phyloP scores from a whole-genome alignment of 305 asterid species.

The Plantago rigida region DNA sequence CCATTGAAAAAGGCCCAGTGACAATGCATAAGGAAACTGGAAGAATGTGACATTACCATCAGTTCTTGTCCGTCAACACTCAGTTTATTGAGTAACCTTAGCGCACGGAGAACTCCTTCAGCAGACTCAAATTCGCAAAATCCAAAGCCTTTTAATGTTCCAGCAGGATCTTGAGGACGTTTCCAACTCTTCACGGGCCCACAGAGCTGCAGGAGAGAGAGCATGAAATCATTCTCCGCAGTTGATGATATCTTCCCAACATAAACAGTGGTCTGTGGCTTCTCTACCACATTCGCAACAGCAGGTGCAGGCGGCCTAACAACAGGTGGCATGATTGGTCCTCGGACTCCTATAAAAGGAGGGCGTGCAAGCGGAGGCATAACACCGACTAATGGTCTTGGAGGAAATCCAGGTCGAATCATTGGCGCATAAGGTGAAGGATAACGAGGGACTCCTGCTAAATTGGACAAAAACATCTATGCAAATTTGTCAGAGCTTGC shows the following conservation, averaged over 20 bases:
- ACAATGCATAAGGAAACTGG: slow-evolving; percentile 13
- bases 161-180: slow-evolving; percentile 90
- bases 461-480: slow-evolving; percentile 49
- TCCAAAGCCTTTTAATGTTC: slow-evolving; percentile 80
- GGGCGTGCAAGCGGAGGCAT: slow-evolving; percentile 69
- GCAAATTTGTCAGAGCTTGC: slow-evolving; percentile 59
- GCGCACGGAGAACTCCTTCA: slow-evolving; percentile 90
- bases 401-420: slow-evolving; percentile 61
- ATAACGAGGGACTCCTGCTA: slow-evolving; percentile 80
- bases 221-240: slow-evolving; percentile 83
- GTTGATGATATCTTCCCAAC: slow-evolving; percentile 88
- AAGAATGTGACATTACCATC: slow-evolving; percentile 49
- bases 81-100: slow-evolving; percentile 71
- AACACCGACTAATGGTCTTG: slow-evolving; percentile 54
- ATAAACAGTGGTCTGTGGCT: slow-evolving; percentile 79
- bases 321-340: slow-evolving; percentile 51
- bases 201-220: slow-evolving; percentile 88
- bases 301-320: slow-evolving; percentile 55
- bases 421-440: slow-evolving; percentile 59
- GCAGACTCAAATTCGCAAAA: slow-evolving; percentile 96
- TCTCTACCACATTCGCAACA: slow-evolving; percentile 42
- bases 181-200: slow-evolving; percentile 98
- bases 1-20: not conserved
- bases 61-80: slow-evolving; percentile 88
- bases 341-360: slow-evolving; percentile 59